Conservation (phyloP, 2,329 filamentous ascomycete genomes). For the Cladosporium sp. region DNA sequence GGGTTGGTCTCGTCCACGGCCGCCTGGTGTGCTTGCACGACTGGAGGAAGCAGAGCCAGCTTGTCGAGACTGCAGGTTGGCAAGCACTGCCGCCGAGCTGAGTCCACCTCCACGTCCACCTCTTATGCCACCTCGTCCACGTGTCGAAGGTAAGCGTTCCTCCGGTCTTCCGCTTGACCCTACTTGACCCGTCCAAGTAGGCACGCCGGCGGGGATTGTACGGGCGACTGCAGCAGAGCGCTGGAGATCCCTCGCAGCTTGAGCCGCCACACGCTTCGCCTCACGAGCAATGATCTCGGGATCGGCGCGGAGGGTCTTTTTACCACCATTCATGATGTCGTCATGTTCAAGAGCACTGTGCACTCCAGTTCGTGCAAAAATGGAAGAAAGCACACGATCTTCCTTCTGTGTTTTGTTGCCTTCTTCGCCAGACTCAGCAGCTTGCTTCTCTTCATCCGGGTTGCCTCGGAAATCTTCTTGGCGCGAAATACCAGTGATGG, state of each 20-base stretch:
- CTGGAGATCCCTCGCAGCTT: constrained; percentile 74
- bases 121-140: constrained; percentile 40
- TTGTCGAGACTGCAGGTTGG: constrained; percentile 46
- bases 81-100: constrained; percentile 44
- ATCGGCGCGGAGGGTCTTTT: constrained; percentile 67
- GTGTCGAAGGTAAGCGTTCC: constrained; percentile 48
- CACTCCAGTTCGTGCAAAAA: constrained; percentile 82
- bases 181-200: constrained; percentile 89
- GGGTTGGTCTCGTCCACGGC: constrained; percentile 29
- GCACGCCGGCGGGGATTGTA: constrained; percentile 74
- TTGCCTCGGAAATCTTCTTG: constrained; percentile 45
- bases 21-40: constrained; percentile 23
- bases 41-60: constrained; percentile 34
- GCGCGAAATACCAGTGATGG: constrained; percentile 39
- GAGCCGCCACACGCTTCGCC: constrained; percentile 73
- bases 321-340: constrained; percentile 77
- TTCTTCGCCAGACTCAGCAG: constrained; percentile 25
- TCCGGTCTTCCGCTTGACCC: constrained; percentile 74
- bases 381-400: constrained; percentile 79
- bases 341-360: constrained; percentile 94
- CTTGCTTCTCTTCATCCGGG: constrained; percentile 28
- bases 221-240: constrained; percentile 71
- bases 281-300: constrained; percentile 77
- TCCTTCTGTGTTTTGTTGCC: constrained; percentile 48
- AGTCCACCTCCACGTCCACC: constrained; percentile 40